These are phyloP conservation scores for Claviceps sp. DNA, from an alignment of 2,329 filamentous ascomycete genomes.

Conservation along the genomic window DNA sequence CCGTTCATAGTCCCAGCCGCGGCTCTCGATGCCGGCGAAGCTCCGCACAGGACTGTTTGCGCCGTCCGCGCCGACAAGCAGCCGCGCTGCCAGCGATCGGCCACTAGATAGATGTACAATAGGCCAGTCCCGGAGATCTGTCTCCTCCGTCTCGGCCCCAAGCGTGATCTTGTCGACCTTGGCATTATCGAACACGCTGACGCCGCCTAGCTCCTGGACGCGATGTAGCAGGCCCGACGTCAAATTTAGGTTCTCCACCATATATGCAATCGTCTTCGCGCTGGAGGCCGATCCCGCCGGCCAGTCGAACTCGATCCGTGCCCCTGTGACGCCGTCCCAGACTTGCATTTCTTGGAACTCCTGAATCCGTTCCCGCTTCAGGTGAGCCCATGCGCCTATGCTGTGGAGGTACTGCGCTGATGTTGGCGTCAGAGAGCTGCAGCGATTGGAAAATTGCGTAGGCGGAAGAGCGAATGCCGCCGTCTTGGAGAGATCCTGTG, in stretches of 20 bases:
- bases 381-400: slow-evolving; percentile 75
- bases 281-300: slow-evolving; percentile 26
- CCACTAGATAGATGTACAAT: slow-evolving; percentile 60
- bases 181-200: slow-evolving; percentile 62
- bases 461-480: slow-evolving; percentile 52
- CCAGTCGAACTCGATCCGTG: slow-evolving; percentile 83
- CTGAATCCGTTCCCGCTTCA: slow-evolving; percentile 63
- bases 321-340: slow-evolving; percentile 86
- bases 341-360: slow-evolving; percentile 94
- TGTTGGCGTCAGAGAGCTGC: slow-evolving; percentile 82
- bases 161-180: slow-evolving; percentile 69
- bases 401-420: slow-evolving; percentile 71
- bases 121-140: slow-evolving; percentile 80
- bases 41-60: slow-evolving; percentile 85
- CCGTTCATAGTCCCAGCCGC: slow-evolving; percentile 86
- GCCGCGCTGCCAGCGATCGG: slow-evolving; percentile 58
- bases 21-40: slow-evolving; percentile 74
- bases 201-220: slow-evolving; percentile 53
- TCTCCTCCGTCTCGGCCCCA: slow-evolving; percentile 52
- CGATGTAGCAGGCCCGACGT: slow-evolving; percentile 63
- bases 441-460: slow-evolving; percentile 77
- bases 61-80: slow-evolving; percentile 87
- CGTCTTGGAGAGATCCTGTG: slow-evolving; percentile 64
- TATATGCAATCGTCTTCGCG: slow-evolving; percentile 69
- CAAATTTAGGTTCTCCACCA: slow-evolving; percentile 90